phyloP scores from a whole-genome alignment of 768 basidiomycete genomes.

The Suillus cothurnatus region DNA sequence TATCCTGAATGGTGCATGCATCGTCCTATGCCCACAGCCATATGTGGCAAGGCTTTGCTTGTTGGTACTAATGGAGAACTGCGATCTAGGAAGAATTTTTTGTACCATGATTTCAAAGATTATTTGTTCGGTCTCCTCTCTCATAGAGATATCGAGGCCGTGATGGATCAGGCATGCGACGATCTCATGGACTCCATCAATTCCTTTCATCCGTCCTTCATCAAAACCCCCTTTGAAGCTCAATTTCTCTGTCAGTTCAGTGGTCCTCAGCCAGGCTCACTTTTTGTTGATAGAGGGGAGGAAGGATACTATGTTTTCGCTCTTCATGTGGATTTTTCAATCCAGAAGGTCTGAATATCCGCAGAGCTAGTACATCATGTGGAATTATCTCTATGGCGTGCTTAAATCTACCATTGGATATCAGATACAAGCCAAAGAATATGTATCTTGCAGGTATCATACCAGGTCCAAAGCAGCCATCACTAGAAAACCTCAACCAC shows the following conservation, averaged over 20 bases:
- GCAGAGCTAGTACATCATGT: constrained; percentile 30
- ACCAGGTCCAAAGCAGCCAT: too few relatives aligned
- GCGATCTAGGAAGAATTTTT: background rate
- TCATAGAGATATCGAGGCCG: background rate
- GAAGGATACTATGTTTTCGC: constrained; percentile 32
- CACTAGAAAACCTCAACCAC: too few relatives aligned
- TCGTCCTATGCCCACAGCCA: background rate
- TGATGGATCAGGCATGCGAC: background rate
- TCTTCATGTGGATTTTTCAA: constrained; percentile 19
- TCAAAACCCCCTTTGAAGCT: constrained; percentile 2
- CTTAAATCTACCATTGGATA: too few relatives aligned
- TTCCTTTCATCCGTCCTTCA: background rate
- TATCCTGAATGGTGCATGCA: background rate
- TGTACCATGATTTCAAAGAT: constrained; percentile 11
- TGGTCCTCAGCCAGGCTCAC: background rate
- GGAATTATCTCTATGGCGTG: constrained; percentile 28
- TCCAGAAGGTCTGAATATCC: constrained; percentile 20
- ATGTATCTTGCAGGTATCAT: too few relatives aligned
- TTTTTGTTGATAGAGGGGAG: background rate
- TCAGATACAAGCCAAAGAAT: too few relatives aligned
- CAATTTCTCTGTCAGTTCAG: background rate
- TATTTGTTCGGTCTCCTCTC: constrained; percentile 1
- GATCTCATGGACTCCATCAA: background rate
- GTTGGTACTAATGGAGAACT: too few relatives aligned
- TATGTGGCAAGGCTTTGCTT: background rate